Evolutionary conservation across 2,329 filamentous ascomycete genomes (phyloP).

Genomic region (Trichocomaceae sp.): DNA sequence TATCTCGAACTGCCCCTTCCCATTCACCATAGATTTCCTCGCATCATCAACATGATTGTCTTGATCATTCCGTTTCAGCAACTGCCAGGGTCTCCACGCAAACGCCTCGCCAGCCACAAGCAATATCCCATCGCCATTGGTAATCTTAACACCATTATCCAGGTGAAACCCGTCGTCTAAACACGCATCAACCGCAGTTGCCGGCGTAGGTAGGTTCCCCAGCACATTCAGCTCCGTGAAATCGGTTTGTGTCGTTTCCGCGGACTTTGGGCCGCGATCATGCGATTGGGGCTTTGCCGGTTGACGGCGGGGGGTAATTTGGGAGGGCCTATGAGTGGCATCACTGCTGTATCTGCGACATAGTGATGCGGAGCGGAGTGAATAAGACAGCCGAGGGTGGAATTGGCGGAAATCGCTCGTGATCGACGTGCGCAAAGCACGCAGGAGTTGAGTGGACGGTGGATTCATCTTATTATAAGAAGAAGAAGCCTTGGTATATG

Average conservation of each 20-base stretch:
- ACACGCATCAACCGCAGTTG: conserved; percentile 78
- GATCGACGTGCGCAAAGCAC: conserved; percentile 35
- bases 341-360: conserved; percentile 23
- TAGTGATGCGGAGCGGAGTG: conserved; percentile 12
- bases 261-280: conserved; percentile 56
- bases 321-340: conserved; percentile 21
- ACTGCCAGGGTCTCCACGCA: conserved; percentile 75
- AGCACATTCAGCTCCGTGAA: conserved; percentile 74
- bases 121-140: conserved; percentile 64
- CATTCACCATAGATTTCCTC: conserved; percentile 55
- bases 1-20: conserved; percentile 75
- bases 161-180: conserved; percentile 77
- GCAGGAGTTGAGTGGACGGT: conserved; percentile 38
- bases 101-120: conserved; percentile 85
- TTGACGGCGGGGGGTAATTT: conserved; percentile 28
- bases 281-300: conserved; percentile 36
- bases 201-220: conserved; percentile 64
- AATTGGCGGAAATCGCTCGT: conserved; percentile 1
- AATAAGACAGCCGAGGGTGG: conserved; percentile 1
- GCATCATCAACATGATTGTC: conserved; percentile 20
- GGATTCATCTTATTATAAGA: conserved; percentile 25
- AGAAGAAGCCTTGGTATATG: not conserved
- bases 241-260: conserved; percentile 62
- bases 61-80: conserved; percentile 21
- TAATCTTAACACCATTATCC: conserved; percentile 69